These are phyloP conservation scores for Atkinsonella texensis DNA, from an alignment of 2,329 filamentous ascomycete species.

Conservation along the genomic window DNA sequence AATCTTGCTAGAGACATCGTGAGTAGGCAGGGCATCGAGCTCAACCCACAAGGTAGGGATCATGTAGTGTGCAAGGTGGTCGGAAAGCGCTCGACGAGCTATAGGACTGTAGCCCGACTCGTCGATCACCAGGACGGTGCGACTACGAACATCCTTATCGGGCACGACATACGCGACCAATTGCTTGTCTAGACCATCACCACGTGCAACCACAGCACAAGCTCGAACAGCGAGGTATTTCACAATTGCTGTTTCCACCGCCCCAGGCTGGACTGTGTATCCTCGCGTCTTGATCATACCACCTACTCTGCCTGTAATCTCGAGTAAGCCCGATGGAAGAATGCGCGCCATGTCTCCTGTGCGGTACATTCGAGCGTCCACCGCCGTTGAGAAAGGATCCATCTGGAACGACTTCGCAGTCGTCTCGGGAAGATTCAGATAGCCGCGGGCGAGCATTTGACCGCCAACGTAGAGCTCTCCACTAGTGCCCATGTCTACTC, in stretches of 20 bases:
- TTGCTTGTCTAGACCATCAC: slow-evolving; percentile 64
- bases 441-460: slow-evolving; percentile 60
- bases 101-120: slow-evolving; percentile 59
- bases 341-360: slow-evolving; percentile 61
- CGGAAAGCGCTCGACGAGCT: slow-evolving; percentile 51
- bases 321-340: slow-evolving; percentile 54
- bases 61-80: slow-evolving; percentile 70
- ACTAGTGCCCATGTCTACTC: slow-evolving; percentile 46
- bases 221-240: slow-evolving; percentile 57
- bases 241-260: slow-evolving; percentile 62
- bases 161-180: slow-evolving; percentile 65
- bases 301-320: slow-evolving; percentile 65
- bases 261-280: slow-evolving; percentile 66
- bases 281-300: slow-evolving; percentile 74
- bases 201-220: slow-evolving; percentile 61
- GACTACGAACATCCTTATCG: slow-evolving; percentile 46
- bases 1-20: slow-evolving; percentile 68
- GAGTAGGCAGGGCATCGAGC: slow-evolving; percentile 57
- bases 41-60: slow-evolving; percentile 69
- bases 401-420: slow-evolving; percentile 60
- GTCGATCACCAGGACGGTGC: slow-evolving; percentile 53
- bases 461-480: slow-evolving; percentile 71
- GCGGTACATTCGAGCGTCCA: slow-evolving; percentile 58
- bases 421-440: slow-evolving; percentile 67
- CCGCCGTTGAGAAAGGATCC: slow-evolving; percentile 48